Evolutionary conservation across 331 rosid species (phyloP).

Genomic region (Pyracantha coccinea): DNA sequence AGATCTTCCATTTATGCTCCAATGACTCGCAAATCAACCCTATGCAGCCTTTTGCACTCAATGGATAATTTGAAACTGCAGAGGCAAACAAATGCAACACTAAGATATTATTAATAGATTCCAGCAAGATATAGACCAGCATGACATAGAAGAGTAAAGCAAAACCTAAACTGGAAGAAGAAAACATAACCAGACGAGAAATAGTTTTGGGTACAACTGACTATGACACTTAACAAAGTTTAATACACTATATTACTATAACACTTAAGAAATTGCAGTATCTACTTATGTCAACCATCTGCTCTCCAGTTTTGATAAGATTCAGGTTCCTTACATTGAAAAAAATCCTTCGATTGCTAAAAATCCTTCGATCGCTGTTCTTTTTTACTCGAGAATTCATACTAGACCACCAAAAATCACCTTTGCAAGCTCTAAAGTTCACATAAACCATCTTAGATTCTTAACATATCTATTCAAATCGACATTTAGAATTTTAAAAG

Average conservation of each 20-base stretch:
- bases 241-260: no score
- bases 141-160: not conserved
- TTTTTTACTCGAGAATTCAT: no score
- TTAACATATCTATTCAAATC: no score
- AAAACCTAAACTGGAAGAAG: not conserved
- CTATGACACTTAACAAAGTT: no score
- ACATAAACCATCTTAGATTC: no score
- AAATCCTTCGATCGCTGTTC: no score
- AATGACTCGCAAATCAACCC: constrained; percentile 10
- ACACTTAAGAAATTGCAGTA: not conserved
- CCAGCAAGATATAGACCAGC: not conserved
- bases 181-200: not conserved
- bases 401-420: no score
- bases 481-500: no score
- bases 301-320: not conserved
- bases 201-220: no score
- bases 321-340: not conserved
- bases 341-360: no score
- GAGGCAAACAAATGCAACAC: not conserved
- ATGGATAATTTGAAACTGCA: constrained; percentile 7
- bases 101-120: not conserved
- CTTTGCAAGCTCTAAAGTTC: no score
- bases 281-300: not conserved
- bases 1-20: constrained; percentile 5
- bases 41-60: not conserved